A percentile compares a stretch with the other conserved stretches of the same genome.
These are phyloP conservation scores for Teratosphaeria gauchensis DNA, from an alignment of 2,329 filamentous ascomycete species.

Conservation along the genomic window DNA sequence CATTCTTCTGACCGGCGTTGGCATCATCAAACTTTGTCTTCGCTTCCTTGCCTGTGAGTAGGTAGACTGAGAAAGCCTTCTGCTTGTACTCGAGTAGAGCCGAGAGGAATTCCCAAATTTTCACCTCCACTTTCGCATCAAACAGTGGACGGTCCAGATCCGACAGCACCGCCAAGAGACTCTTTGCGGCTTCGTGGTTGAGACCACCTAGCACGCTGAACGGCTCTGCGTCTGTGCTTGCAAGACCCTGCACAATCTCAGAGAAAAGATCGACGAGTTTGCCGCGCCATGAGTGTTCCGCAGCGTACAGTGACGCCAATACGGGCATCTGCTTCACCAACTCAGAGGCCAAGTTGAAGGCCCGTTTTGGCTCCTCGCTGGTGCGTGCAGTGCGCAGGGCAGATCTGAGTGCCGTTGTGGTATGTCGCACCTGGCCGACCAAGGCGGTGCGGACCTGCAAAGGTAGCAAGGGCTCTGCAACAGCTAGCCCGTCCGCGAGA, in stretches of 20 bases:
- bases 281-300: conserved; percentile 14
- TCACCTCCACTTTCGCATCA: conserved; percentile 53
- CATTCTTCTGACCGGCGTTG: conserved; percentile 30
- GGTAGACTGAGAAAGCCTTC: conserved; percentile 90
- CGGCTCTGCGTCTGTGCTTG: conserved; percentile 51
- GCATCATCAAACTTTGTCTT: conserved; percentile 56
- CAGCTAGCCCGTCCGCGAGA: conserved; percentile 11
- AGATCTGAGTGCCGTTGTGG: conserved; percentile 10
- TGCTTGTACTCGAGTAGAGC: conserved; percentile 71
- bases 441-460: conserved; percentile 6
- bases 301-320: conserved; percentile 15
- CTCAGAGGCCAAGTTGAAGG: conserved; percentile 6
- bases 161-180: conserved; percentile 70
- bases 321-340: conserved; percentile 14
- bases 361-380: conserved; percentile 4
- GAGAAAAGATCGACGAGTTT: conserved; percentile 12
- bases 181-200: conserved; percentile 69
- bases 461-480: conserved; percentile 12
- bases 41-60: conserved; percentile 80
- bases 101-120: conserved; percentile 78
- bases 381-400: conserved; percentile 10
- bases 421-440: conserved; percentile 10
- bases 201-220: conserved; percentile 91
- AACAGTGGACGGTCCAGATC: conserved; percentile 67
- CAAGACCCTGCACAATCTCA: conserved; percentile 14